Evolutionary conservation across 1,139 yeast species (phyloP), one percentile per base, ranked within the genome.

Genomic region (Maudiozyma humilis): DNA sequence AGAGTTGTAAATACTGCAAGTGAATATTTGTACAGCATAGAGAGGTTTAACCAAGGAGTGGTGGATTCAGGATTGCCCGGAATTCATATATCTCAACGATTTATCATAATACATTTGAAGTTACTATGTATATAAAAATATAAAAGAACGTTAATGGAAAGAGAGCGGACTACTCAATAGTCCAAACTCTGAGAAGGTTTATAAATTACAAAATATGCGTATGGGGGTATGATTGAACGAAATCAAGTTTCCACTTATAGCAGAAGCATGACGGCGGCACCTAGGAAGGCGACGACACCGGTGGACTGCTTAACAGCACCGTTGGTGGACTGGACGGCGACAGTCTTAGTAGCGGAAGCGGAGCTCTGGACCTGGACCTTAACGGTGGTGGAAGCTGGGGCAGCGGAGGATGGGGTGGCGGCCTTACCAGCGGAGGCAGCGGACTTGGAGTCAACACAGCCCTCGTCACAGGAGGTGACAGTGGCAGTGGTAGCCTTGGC

Each of bases 191-290:
- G 27, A 23, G 27, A 23, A 23, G 8, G 6, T 12, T 27, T 27
- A 27, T 23, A 6, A 23, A 23, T 23, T 23, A 23, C n/a, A 23
- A 23, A 23, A 23, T 23, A 23, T 23, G 27, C 27, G 6, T 23
- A 23, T 23, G 27, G 27, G 27, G 27, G 27, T 23, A 23, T 23
- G 27, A 6, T 23, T 23, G 27, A 23, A n/a, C n/a, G n/a, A n/a
- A n/a, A 23, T 23, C 27, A 23, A 23, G 27, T 10, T 35, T 35
- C 38, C 38, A 35, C 25, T 41, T 38, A 44, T 38, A 44, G 36
- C 33, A 44, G 36, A 34, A 44, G 36, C 17, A 38, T 38, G 31
- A 17, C 35, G 19, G 44, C 44, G 38, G 39, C 47, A 23, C 36
- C 32, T 19, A 41, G 12, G 32, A 39, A 42, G 29, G 42, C 42